Conservation (phyloP, 2,329 filamentous ascomycete genomes). For the Trichoderma oligosporum region DNA sequence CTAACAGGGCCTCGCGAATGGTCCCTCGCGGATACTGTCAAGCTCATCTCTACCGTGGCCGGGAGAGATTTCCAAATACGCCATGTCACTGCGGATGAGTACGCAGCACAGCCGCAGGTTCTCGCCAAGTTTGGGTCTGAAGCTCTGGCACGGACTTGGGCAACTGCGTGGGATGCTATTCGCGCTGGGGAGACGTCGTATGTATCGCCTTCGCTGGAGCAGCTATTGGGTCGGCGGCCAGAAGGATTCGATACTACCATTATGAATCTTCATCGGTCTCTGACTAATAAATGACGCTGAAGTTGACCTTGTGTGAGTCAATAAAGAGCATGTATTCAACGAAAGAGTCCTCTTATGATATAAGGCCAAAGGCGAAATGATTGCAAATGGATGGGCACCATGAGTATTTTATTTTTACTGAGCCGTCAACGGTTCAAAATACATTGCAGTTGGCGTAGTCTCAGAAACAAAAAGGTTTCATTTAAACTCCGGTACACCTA, state of each 20-base stretch:
- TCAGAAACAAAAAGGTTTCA: neutral
- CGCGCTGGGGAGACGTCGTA: neutral
- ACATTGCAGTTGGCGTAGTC: neutral
- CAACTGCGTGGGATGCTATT: constrained; percentile 12
- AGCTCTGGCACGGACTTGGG: neutral
- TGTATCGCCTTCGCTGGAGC: constrained; percentile 3
- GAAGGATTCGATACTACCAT: constrained; percentile 6
- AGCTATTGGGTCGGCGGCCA: neutral
- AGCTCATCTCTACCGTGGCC: neutral
- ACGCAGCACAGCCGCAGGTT: neutral
- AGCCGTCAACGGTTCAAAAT: neutral
- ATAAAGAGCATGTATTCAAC: neutral
- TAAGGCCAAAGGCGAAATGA: neutral
- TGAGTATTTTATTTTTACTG: neutral
- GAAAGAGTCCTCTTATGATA: neutral
- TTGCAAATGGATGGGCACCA: neutral
- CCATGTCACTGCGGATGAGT: constrained; percentile 1
- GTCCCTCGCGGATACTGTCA: constrained; percentile 9
- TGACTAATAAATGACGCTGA: neutral
- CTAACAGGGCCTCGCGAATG: constrained; percentile 6
- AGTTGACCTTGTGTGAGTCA: too few relatives aligned
- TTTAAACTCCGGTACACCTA: constrained; percentile 13
- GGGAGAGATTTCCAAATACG: neutral
- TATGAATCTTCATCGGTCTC: neutral
- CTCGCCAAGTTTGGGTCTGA: neutral